These are phyloP conservation scores for Ceratocystis lukuohia DNA, from an alignment of 2,329 filamentous ascomycete species.

Conservation along the genomic window DNA sequence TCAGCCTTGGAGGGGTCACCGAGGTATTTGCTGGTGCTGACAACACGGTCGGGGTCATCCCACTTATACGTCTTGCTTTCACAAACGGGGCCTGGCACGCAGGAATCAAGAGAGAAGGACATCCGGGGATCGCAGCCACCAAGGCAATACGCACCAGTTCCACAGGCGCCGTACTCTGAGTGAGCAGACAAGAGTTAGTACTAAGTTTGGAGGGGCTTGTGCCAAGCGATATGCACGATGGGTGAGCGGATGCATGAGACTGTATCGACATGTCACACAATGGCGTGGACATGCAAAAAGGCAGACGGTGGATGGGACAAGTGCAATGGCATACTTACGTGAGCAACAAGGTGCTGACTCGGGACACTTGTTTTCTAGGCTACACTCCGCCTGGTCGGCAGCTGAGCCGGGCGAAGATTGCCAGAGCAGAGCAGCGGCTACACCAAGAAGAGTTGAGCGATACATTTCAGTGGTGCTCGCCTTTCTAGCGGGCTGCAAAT, in stretches of 20 bases:
- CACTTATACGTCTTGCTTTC: constrained; percentile 61
- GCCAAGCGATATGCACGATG: too few relatives aligned
- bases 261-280: background rate
- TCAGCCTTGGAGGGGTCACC: constrained; percentile 68
- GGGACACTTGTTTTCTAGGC: constrained; percentile 50
- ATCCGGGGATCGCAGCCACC: constrained; percentile 84
- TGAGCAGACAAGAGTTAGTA: constrained; percentile 28
- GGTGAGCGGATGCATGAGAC: too few relatives aligned
- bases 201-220: too few relatives aligned
- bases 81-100: constrained; percentile 74
- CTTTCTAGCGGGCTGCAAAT: background rate
- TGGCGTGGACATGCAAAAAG: too few relatives aligned
- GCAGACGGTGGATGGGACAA: background rate
- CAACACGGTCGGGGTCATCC: constrained; percentile 54
- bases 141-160: constrained; percentile 86
- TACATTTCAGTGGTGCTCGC: constrained; percentile 3
- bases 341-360: constrained; percentile 63
- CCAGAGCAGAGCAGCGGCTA: constrained; percentile 10
- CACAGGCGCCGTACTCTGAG: constrained; percentile 81
- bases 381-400: constrained; percentile 30
- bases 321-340: constrained; percentile 41
- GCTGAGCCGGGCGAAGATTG: constrained; percentile 9
- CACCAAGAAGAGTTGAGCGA: constrained; percentile 1
- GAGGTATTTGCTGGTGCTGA: constrained; percentile 66
- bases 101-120: constrained; percentile 73